phyloP scores from a whole-genome alignment of 768 basidiomycete species.

The Suillus placidus region DNA sequence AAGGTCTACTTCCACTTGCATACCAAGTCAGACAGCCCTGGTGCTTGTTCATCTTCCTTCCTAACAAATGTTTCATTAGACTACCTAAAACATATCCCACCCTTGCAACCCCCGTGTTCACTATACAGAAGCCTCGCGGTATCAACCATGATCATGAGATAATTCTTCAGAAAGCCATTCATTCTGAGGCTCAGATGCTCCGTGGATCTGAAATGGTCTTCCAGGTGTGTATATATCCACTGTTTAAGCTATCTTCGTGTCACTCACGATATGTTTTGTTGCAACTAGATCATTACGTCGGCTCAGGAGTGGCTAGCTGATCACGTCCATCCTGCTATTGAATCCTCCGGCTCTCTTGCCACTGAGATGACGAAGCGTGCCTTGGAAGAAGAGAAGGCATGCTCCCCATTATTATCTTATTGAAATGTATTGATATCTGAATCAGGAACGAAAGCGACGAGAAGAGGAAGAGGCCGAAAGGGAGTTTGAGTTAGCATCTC shows the following conservation, averaged over 20 bases:
- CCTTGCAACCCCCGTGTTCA: slow-evolving; percentile 67
- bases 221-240: slow-evolving; percentile 47
- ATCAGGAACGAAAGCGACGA: slow-evolving; percentile 54
- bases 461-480: slow-evolving; percentile 59
- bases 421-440: slow-evolving; percentile 3
- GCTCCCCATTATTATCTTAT: slow-evolving; percentile 20
- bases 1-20: slow-evolving; percentile 70
- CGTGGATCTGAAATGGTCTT: slow-evolving; percentile 80
- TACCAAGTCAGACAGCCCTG: slow-evolving; percentile 56
- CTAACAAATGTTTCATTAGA: slow-evolving; percentile 37
- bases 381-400: slow-evolving; percentile 65
- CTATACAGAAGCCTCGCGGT: slow-evolving; percentile 68
- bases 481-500: slow-evolving; percentile 51
- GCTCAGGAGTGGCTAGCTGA: slow-evolving; percentile 72
- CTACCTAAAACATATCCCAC: slow-evolving; percentile 84
- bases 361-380: slow-evolving; percentile 78
- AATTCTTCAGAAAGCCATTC: slow-evolving; percentile 60
- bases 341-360: slow-evolving; percentile 72
- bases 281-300: slow-evolving; percentile 60
- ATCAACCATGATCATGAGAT: slow-evolving; percentile 58
- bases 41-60: not conserved
- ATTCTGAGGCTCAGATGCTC: slow-evolving; percentile 63
- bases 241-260: slow-evolving; percentile 4
- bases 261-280: not conserved
- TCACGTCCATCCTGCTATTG: slow-evolving; percentile 57